These are phyloP conservation scores for Fraxinus cuspidata DNA, from an alignment of 257 asterid species.

Conservation along the genomic window DNA sequence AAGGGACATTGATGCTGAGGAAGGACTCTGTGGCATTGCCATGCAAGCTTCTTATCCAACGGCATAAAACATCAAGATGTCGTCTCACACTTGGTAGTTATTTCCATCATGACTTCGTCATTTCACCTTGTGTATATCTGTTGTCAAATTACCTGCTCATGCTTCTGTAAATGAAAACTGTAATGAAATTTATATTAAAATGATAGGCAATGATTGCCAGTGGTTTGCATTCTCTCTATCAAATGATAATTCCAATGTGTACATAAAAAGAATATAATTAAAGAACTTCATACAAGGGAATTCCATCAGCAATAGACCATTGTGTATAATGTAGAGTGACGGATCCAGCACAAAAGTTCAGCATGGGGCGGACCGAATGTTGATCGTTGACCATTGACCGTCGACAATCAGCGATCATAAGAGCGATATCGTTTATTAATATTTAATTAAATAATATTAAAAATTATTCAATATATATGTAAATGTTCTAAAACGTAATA, in stretches of 20 bases:
- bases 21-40: conserved; percentile 44
- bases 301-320: too few relatives aligned
- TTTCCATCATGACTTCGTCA: neutral
- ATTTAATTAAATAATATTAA: too few relatives aligned
- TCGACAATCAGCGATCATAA: too few relatives aligned
- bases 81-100: neutral
- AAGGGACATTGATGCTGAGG: conserved; percentile 27
- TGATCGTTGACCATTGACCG: too few relatives aligned
- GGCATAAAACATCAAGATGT: conserved; percentile 1
- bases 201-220: neutral
- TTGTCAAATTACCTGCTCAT: neutral
- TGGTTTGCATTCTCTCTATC: neutral
- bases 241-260: neutral
- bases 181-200: neutral
- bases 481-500: too few relatives aligned
- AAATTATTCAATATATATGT: too few relatives aligned
- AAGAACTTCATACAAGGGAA: too few relatives aligned
- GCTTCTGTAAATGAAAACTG: neutral
- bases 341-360: too few relatives aligned
- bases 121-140: neutral
- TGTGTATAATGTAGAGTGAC: too few relatives aligned
- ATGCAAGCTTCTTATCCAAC: conserved; percentile 31
- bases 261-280: neutral
- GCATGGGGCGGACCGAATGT: too few relatives aligned
- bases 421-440: too few relatives aligned